phyloP scores from a whole-genome alignment of 2,329 filamentous ascomycete genomes.

The Pseudogymnoascus sp. region DNA sequence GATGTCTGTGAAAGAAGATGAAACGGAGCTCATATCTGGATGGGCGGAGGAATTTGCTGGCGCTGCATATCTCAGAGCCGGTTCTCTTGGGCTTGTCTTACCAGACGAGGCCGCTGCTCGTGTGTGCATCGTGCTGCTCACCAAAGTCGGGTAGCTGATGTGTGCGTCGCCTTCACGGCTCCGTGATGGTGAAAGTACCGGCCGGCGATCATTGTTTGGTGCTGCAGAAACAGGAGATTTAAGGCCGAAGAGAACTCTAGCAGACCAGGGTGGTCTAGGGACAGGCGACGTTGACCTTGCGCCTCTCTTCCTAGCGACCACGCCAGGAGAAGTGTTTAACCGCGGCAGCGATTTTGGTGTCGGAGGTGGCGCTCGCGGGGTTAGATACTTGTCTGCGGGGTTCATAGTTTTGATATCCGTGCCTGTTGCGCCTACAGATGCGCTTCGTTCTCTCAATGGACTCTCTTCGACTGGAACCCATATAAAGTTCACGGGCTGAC shows the following conservation, averaged over 20 bases:
- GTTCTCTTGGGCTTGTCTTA: background rate
- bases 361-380: constrained; percentile 51
- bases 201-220: constrained; percentile 16
- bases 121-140: background rate
- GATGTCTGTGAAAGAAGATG: constrained; percentile 23
- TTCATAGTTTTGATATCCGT: constrained; percentile 63
- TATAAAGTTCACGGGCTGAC: constrained; percentile 78
- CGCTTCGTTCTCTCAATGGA: constrained; percentile 50
- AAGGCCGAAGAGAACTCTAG: constrained; percentile 22
- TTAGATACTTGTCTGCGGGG: constrained; percentile 65
- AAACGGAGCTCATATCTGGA: background rate
- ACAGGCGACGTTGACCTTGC: constrained; percentile 23
- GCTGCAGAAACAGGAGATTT: constrained; percentile 13
- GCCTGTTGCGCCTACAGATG: constrained; percentile 49
- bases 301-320: constrained; percentile 22
- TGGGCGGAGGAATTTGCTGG: background rate
- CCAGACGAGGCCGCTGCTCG: background rate
- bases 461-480: constrained; percentile 65
- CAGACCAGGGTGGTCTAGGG: constrained; percentile 20
- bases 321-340: constrained; percentile 35
- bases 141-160: constrained; percentile 12
- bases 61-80: background rate
- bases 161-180: constrained; percentile 9
- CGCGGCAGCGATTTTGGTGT: constrained; percentile 36
- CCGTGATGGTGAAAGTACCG: constrained; percentile 18